phyloP scores from a whole-genome alignment of 345 rosid species.

The Eutrema heterophyllum region DNA sequence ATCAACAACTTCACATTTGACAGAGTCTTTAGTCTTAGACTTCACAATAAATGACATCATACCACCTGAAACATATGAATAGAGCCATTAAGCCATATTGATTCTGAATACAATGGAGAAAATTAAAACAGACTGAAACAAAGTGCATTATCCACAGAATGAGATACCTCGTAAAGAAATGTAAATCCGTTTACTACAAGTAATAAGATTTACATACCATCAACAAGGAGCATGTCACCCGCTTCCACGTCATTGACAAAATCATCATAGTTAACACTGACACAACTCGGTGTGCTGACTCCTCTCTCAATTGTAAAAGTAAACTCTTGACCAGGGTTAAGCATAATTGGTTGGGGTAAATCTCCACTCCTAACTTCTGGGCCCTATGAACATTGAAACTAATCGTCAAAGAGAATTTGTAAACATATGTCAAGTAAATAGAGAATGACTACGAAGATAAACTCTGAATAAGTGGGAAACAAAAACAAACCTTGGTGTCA shows the following conservation, averaged over 20 bases:
- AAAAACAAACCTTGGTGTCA: slow-evolving; percentile 76
- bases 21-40: slow-evolving; percentile 94
- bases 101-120: neutral
- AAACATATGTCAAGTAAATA: neutral
- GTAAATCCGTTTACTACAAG: neutral
- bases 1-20: slow-evolving; percentile 90
- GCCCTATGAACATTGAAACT: slow-evolving; percentile 47
- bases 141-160: neutral
- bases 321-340: slow-evolving; percentile 80
- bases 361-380: slow-evolving; percentile 99
- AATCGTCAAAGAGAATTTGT: neutral
- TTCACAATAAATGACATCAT: slow-evolving; percentile 94
- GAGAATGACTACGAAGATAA: neutral
- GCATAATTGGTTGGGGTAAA: slow-evolving; percentile 81
- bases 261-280: slow-evolving; percentile 96
- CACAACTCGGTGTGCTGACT: slow-evolving; percentile 77
- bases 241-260: slow-evolving; percentile 88
- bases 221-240: slow-evolving; percentile 99
- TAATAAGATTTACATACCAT: slow-evolving; percentile 50
- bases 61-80: slow-evolving; percentile 60
- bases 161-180: too few species aligned
- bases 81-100: slow-evolving; percentile 4
- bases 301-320: slow-evolving; percentile 92
- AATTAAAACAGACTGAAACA: neutral
- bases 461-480: neutral